Percentiles rank a stretch among this genome's conserved stretches.
Conservation (phyloP, 2,329 filamentous ascomycete species). For the Blastomyces silverae region DNA sequence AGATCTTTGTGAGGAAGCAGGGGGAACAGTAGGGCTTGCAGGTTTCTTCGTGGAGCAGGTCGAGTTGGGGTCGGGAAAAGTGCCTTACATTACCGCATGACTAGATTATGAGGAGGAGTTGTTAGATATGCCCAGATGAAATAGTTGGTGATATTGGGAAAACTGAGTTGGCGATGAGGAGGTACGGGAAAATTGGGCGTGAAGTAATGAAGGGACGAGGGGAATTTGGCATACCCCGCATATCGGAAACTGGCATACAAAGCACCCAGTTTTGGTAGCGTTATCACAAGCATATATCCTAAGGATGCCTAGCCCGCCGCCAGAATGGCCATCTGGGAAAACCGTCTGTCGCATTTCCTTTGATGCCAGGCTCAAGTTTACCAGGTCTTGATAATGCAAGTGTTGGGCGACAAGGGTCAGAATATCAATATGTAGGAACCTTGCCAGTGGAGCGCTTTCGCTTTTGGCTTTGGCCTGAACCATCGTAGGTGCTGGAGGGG, state of each 20-base stretch:
- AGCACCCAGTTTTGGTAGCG: constrained; percentile 2
- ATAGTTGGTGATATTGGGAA: neutral
- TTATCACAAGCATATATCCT: constrained; percentile 10
- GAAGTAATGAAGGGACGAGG: too few relatives aligned
- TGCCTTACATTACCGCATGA: neutral
- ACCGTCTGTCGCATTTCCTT: constrained; percentile 7
- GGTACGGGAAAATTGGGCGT: neutral
- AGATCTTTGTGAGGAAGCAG: neutral
- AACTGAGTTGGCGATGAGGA: neutral
- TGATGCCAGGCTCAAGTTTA: constrained; percentile 14
- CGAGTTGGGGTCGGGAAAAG: neutral
- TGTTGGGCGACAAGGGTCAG: constrained; percentile 5
- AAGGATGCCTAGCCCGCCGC: neutral
- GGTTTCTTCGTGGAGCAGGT: constrained; percentile 4
- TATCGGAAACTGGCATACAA: constrained; percentile 3
- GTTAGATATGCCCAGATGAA: neutral
- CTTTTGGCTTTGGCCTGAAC: neutral
- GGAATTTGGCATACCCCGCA: neutral
- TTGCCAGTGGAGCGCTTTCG: neutral
- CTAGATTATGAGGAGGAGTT: neutral
- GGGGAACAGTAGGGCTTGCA: neutral
- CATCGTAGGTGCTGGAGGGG: neutral
- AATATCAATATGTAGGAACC: constrained; percentile 11
- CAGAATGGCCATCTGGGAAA: constrained; percentile 8
- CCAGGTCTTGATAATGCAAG: constrained; percentile 13